Conservation (phyloP, 306 rosid genomes). For the Prosopis cineraria region DNA sequence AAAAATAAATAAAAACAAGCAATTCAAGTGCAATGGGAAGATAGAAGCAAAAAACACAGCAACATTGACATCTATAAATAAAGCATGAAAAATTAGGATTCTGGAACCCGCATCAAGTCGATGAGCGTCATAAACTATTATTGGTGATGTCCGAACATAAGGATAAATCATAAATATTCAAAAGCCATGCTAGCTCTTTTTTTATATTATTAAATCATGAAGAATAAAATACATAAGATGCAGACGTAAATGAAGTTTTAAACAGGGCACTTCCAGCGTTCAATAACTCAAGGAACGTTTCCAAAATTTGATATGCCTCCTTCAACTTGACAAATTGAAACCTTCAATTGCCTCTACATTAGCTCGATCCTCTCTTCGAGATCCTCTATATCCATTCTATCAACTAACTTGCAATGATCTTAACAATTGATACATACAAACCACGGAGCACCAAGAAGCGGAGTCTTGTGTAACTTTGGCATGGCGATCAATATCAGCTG, state of each 20-base stretch:
- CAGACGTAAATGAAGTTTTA: neutral
- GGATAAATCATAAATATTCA: neutral
- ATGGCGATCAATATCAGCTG: conserved; percentile 48
- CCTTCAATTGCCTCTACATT: conserved; percentile 2
- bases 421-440: conserved; percentile 15
- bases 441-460: neutral
- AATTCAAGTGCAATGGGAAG: too few relatives aligned
- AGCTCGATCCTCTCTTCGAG: conserved; percentile 23
- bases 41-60: too few relatives aligned
- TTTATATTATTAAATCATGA: conserved; percentile 26
- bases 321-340: conserved; percentile 11
- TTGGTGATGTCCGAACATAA: neutral
- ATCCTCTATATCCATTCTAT: neutral
- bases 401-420: conserved; percentile 21
- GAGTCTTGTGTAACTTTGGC: neutral
- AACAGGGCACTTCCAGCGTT: conserved; percentile 20
- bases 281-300: neutral
- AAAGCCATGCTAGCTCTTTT: neutral
- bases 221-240: conserved; percentile 14
- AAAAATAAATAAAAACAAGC: too few relatives aligned
- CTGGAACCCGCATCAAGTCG: neutral
- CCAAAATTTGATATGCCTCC: conserved; percentile 24
- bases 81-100: neutral
- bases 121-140: conserved; percentile 22
- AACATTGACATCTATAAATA: neutral